Conservation (phyloP, 345 rosid genomes). For the Corchorus olitorius region DNA sequence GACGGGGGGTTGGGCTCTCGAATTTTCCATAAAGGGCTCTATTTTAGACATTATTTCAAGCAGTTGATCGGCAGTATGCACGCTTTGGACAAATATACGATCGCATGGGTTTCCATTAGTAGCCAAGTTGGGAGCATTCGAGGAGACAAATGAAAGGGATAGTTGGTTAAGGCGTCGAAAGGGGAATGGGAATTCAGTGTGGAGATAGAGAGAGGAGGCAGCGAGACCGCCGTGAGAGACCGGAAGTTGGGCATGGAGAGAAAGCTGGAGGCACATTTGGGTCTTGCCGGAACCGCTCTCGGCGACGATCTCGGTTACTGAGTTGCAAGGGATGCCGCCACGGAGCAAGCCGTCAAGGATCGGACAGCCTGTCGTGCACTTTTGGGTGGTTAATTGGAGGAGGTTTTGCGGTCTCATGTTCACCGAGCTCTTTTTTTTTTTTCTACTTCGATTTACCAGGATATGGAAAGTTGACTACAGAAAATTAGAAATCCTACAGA, state of each 20-base stretch:
- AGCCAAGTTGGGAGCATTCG: conserved; percentile 32
- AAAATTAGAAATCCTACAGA: no score
- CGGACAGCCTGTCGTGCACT: conserved; percentile 70
- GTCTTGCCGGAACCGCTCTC: conserved; percentile 91
- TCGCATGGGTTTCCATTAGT: conserved; percentile 54
- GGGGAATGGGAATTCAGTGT: conserved; percentile 80
- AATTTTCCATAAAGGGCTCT: conserved; percentile 44
- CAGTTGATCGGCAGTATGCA: conserved; percentile 68
- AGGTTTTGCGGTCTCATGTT: conserved; percentile 51
- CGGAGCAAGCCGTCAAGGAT: conserved; percentile 56
- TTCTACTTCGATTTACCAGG: background rate
- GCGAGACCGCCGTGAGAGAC: conserved; percentile 69
- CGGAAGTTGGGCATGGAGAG: conserved; percentile 78
- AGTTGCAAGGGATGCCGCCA: conserved; percentile 79
- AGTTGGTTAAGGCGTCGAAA: conserved; percentile 76
- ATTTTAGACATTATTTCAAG: conserved; percentile 69
- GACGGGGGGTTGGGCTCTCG: conserved; percentile 51
- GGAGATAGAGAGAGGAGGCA: conserved; percentile 74
- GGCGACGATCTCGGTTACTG: conserved; percentile 78
- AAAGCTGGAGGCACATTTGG: conserved; percentile 85
- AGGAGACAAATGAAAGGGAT: conserved; percentile 39
- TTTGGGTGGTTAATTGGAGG: conserved; percentile 33
- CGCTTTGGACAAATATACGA: conserved; percentile 53
- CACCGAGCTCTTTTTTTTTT: no score
- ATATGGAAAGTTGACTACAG: no score